phyloP scores from a whole-genome alignment of 2,329 filamentous ascomycete genomes.

The Ceratocystis colombiana region DNA sequence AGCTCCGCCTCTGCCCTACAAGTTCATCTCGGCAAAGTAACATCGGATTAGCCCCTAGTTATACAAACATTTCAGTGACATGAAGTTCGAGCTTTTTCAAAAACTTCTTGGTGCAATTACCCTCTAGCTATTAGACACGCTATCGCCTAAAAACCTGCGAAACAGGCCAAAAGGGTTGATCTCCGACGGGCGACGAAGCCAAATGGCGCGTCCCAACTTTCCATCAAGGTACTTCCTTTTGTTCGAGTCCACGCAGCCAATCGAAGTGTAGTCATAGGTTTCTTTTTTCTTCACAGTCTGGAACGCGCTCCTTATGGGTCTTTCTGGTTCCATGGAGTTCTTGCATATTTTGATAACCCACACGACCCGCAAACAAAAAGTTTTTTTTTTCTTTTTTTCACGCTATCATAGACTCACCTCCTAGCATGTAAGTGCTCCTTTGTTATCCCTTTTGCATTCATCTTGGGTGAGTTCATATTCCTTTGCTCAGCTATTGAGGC shows the following conservation, averaged over 20 bases:
- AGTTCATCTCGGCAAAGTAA: neutral
- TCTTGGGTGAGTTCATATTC: too few species aligned
- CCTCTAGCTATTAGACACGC: neutral
- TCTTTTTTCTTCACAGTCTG: neutral
- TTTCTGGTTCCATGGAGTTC: neutral
- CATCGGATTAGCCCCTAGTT: too few species aligned
- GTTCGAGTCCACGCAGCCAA: neutral
- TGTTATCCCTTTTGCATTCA: too few species aligned
- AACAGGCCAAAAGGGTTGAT: neutral
- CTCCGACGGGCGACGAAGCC: neutral
- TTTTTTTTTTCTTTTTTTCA: neutral
- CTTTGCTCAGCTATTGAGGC: neutral
- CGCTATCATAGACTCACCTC: too few species aligned
- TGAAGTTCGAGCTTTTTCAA: neutral
- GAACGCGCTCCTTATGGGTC: neutral
- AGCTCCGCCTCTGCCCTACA: neutral
- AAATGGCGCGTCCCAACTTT: neutral
- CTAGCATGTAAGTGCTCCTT: too few species aligned
- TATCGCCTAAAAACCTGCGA: neutral
- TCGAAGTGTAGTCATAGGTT: neutral
- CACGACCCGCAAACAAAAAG: slow-evolving; percentile 4
- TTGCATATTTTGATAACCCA: neutral
- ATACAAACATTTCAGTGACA: neutral
- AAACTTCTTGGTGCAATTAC: neutral
- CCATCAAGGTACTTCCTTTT: slow-evolving; percentile 6